Percentiles rank a stretch among this genome's conserved stretches.
phyloP scores from a whole-genome alignment of 1,284 basidiomycete genomes.

The Trametes hirsuta region DNA sequence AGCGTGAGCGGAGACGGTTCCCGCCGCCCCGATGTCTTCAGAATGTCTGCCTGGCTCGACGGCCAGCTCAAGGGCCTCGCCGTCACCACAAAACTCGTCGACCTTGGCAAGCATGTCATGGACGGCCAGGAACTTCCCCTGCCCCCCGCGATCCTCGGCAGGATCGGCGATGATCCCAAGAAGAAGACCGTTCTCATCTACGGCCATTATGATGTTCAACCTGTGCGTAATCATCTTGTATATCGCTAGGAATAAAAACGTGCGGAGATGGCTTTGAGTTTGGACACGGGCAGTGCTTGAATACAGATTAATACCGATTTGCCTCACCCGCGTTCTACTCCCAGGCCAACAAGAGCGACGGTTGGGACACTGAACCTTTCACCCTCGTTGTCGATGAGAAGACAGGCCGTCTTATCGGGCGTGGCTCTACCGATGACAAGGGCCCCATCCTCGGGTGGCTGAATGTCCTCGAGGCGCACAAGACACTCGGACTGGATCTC shows the following conservation, averaged over 20 bases:
- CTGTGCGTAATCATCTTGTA: conserved; percentile 48
- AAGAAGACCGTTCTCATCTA: conserved; percentile 95
- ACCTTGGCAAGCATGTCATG: conserved; percentile 83
- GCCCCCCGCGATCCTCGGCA: conserved; percentile 88
- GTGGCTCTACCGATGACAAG: conserved; percentile 94
- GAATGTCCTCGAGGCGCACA: conserved; percentile 91
- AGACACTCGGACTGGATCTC: conserved; percentile 71
- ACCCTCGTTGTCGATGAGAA: conserved; percentile 70
- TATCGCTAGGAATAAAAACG: too few relatives aligned
- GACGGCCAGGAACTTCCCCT: conserved; percentile 81
- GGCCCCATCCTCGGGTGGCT: conserved; percentile 94
- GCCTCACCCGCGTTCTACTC: background rate
- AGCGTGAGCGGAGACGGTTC: conserved; percentile 72
- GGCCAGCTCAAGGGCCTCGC: conserved; percentile 74
- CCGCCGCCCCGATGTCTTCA: conserved; percentile 76
- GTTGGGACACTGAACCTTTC: conserved; percentile 94
- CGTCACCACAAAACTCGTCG: conserved; percentile 72
- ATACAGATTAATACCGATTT: background rate
- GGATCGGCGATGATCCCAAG: conserved; percentile 79
- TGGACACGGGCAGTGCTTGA: too few relatives aligned
- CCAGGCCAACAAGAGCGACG: conserved; percentile 77
- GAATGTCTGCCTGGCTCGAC: conserved; percentile 84
- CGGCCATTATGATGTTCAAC: conserved; percentile 89
- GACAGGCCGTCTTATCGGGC: conserved; percentile 81
- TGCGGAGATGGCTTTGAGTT: too few relatives aligned